Conservation (phyloP, 768 basidiomycete genomes). For the Naganishia vaughanmartiniae region DNA sequence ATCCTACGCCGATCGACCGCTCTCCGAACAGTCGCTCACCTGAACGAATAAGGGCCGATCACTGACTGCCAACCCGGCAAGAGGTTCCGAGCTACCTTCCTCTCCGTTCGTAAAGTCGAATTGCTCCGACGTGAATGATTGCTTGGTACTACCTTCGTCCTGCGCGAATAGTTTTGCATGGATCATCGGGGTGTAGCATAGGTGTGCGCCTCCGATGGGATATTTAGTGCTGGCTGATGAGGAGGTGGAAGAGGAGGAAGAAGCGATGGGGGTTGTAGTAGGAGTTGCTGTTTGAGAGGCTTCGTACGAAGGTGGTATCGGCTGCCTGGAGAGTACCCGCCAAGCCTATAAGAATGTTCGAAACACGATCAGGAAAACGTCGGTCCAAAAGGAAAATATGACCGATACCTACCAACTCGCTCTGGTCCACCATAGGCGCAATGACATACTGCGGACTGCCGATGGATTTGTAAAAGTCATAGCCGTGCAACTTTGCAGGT, state of each 20-base stretch:
- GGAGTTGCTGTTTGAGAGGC: conserved; percentile 17
- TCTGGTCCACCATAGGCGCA: conserved; percentile 98
- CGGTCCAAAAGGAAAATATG: neutral
- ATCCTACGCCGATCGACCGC: too few species aligned
- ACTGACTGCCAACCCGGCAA: conserved; percentile 49
- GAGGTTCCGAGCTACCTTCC: conserved; percentile 64
- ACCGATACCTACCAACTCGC: conserved; percentile 71
- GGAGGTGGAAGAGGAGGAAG: conserved; percentile 16
- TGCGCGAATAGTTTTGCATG: conserved; percentile 65
- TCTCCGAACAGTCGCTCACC: conserved; percentile 38
- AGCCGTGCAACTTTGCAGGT: conserved; percentile 58
- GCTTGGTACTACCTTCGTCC: conserved; percentile 5
- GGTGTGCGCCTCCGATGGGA: conserved; percentile 55
- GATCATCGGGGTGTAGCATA: conserved; percentile 98
- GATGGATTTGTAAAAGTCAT: conserved; percentile 77
- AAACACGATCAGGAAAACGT: neutral
- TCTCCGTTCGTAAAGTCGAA: conserved; percentile 58
- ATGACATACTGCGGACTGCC: conserved; percentile 85
- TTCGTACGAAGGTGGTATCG: conserved; percentile 36
- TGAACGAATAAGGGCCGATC: conserved; percentile 88
- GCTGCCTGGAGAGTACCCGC: conserved; percentile 69
- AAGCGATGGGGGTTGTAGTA: too few species aligned
- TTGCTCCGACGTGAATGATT: conserved; percentile 24
- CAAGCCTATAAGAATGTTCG: conserved; percentile 64
- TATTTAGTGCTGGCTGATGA: conserved; percentile 8